Conservation (phyloP, 257 asterid genomes). For the Solanum appendiculatum region DNA sequence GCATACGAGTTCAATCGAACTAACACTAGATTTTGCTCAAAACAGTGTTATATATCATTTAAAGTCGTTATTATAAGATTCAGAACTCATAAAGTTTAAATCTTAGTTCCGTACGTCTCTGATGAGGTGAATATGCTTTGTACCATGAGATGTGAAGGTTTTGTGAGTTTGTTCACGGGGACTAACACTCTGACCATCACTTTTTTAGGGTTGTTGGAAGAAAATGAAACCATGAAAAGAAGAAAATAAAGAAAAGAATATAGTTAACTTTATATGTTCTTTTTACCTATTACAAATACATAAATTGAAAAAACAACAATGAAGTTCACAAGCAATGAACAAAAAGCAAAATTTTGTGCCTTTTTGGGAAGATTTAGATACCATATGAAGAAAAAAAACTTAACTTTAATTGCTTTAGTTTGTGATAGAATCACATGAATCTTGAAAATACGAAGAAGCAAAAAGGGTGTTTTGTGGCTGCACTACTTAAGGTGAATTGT, state of each 20-base stretch:
- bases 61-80: no score
- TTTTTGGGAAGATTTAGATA: background rate
- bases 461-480: conserved; percentile 2
- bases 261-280: background rate
- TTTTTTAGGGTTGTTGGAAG: background rate
- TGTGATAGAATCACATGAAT: conserved; percentile 33
- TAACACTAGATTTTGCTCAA: background rate
- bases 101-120: no score
- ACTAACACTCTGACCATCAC: background rate
- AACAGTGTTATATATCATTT: no score
- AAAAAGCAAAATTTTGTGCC: conserved; percentile 8
- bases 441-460: conserved; percentile 13
- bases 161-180: background rate
- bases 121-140: background rate
- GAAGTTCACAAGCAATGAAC: conserved; percentile 17
- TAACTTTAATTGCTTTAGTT: conserved; percentile 13
- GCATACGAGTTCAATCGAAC: background rate
- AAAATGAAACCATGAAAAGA: conserved; percentile 2
- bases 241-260: background rate
- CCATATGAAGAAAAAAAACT: conserved; percentile 7
- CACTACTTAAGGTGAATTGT: no score
- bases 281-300: background rate
- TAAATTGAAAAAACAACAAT: background rate
- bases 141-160: background rate
- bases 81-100: no score